Evolutionary conservation across 2,329 filamentous ascomycete species (phyloP).

Genomic region (Sarocladium strictum): DNA sequence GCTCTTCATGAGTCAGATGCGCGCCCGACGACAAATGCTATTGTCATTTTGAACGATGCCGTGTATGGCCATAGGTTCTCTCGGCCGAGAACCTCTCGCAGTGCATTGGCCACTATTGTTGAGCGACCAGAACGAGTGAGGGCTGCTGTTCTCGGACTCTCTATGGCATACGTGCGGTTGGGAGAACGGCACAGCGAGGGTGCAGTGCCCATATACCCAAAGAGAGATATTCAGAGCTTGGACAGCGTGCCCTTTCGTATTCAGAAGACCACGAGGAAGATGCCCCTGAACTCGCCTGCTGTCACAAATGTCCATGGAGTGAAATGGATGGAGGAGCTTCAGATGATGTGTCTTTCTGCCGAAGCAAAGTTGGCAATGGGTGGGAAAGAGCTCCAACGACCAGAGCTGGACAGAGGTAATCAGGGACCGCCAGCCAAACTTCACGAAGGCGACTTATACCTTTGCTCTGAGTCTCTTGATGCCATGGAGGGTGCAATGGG

Average conservation of each 20-base stretch:
- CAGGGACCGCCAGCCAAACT: conserved; percentile 49
- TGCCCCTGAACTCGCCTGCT: conserved; percentile 66
- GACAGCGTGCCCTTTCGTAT: conserved; percentile 74
- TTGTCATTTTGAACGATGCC: conserved; percentile 85
- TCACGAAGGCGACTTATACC: conserved; percentile 85
- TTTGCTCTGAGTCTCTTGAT: conserved; percentile 77
- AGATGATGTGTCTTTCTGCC: conserved; percentile 75
- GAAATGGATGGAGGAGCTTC: conserved; percentile 91
- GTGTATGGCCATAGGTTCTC: conserved; percentile 94
- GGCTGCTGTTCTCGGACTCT: conserved; percentile 75
- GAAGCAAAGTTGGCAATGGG: conserved; percentile 70
- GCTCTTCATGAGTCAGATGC: conserved; percentile 46
- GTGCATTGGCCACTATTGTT: conserved; percentile 72
- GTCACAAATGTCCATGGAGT: conserved; percentile 88
- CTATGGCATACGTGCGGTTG: conserved; percentile 84
- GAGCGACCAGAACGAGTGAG: conserved; percentile 89
- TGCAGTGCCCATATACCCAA: conserved; percentile 59
- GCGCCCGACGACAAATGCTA: conserved; percentile 47
- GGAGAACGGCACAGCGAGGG: conserved; percentile 74
- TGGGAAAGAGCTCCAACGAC: conserved; percentile 71
- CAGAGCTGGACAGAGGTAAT: conserved; percentile 49
- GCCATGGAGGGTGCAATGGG: conserved; percentile 89
- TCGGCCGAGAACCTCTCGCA: conserved; percentile 69
- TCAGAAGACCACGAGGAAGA: conserved; percentile 65
- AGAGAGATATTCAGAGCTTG: conserved; percentile 46